A percentile compares a stretch with the other conserved stretches of the same genome.
Evolutionary conservation across 305 asterid genomes (phyloP).

Genomic region (Ajuga reptans): DNA sequence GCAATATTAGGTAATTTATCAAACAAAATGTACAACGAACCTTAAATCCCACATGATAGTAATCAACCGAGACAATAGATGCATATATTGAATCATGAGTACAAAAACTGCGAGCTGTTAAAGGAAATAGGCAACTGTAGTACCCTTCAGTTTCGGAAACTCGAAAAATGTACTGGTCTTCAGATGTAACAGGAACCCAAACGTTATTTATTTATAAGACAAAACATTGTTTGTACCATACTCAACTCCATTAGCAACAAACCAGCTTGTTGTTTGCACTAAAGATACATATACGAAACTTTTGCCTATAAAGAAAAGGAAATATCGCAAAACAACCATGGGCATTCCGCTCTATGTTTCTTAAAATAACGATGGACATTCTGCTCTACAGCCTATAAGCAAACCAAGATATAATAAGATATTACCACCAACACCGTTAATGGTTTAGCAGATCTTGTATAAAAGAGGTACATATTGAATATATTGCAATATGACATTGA

Average conservation of each 20-base stretch:
- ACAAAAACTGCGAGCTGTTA: background rate
- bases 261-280: background rate
- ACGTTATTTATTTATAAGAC: background rate
- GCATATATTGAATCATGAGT: background rate
- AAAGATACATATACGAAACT: background rate
- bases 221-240: background rate
- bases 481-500: background rate
- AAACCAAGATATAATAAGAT: background rate
- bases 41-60: background rate
- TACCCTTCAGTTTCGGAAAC: background rate
- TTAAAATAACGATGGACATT: background rate
- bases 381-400: background rate
- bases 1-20: slow-evolving; percentile 14
- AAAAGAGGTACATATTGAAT: no score
- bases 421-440: background rate
- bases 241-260: background rate
- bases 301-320: background rate
- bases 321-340: background rate
- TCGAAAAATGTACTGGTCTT: background rate
- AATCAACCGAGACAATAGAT: background rate
- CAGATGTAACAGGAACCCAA: background rate
- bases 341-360: background rate
- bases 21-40: background rate
- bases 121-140: background rate
- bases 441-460: background rate